phyloP scores from a whole-genome alignment of 805 yeast species.

The Alloascoidea africana region DNA sequence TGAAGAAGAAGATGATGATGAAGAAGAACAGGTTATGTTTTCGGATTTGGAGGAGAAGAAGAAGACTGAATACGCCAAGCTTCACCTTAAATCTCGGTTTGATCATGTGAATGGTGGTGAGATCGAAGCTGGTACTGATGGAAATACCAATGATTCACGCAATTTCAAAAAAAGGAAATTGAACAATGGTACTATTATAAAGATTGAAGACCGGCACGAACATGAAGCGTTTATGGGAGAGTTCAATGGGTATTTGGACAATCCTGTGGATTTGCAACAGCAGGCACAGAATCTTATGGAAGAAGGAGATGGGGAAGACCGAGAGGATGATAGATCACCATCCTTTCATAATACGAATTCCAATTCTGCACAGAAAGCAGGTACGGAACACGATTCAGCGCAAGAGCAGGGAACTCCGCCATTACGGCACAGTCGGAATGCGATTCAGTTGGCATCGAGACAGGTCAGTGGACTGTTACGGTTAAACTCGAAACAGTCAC shows the following conservation, averaged over 20 bases:
- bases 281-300: no score
- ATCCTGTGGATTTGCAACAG: background rate
- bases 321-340: no score
- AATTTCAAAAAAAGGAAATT: background rate
- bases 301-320: no score
- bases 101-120: no score
- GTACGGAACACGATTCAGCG: background rate
- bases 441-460: background rate
- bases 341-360: no score
- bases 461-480: conserved; percentile 1
- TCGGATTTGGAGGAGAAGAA: conserved; percentile 34
- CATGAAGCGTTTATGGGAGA: background rate
- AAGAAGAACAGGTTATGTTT: conserved; percentile 30
- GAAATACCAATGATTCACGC: background rate
- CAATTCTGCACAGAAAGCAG: no score
- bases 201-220: background rate
- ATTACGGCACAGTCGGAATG: no score
- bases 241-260: background rate
- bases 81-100: conserved; percentile 19
- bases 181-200: no score
- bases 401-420: no score
- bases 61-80: conserved; percentile 35
- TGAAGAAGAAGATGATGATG: conserved; percentile 21
- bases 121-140: no score
- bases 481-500: background rate